Base-by-base conservation (phyloP, 352 stramenopile genomes). In the Peronospora belbahrii region DNA sequence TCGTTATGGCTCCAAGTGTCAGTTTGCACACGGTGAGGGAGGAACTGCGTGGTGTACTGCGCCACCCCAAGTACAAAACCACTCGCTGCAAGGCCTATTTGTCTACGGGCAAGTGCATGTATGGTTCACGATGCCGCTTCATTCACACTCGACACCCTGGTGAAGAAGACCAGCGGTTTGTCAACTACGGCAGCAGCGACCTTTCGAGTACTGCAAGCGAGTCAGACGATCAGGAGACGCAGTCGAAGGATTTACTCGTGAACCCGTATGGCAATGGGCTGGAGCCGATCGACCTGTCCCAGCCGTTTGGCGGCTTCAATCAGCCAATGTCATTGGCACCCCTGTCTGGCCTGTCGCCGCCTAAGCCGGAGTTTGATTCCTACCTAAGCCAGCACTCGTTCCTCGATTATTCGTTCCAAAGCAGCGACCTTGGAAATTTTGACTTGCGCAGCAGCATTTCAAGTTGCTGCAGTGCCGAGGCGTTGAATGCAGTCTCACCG, bases 21-120 rank as follows among this genome's bases (percentile, higher is more conserved):
- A 94, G 57, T 95, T 95, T 52, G 85, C 85, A 4, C 85, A 95
- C 51, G 85, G 85, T 11, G 59, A 84, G 31, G n/a, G 75, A 89
- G 0, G 85, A 95, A 48, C 68, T 95, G 7, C 76, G 85, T 27
- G 76, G 81, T 13, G 78, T 95, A 15, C 63, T 93, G 41, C 81
- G 83, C 32, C 85, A 95, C 62, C 85, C 85, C 28, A 92, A 94
- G 63, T 95, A 95, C 78, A 95, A 95, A 70, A 95, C 85, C 10
- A 90, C 82, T 23, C 82, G 83, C 13, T 95, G 85, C 73, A 94
- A 94, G 62, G 82, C 79, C 27, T 95, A 88, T 52, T 34, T 88
- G 48, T 74, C 67, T 15, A 94, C 85, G 4, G 85, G 85, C 23
- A 76, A 76, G 38, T 95, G 85, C 62, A 85, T 86, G 65, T 95